Conservation (phyloP, 2,329 filamentous ascomycete species). For the Colletotrichum scovillei region DNA sequence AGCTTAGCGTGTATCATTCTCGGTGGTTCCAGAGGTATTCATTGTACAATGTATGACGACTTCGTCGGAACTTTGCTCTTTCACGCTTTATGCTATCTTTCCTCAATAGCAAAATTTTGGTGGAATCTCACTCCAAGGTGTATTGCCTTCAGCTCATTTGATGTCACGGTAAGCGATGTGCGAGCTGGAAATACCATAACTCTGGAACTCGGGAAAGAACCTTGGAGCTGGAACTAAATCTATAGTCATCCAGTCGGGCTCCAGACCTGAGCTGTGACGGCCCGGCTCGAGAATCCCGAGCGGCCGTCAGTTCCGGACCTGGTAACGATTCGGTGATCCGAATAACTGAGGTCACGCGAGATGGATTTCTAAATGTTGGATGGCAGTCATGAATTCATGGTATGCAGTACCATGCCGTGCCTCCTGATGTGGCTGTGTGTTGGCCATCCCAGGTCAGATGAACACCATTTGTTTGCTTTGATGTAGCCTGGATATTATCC, state of each 20-base stretch:
- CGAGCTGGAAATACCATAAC: not conserved
- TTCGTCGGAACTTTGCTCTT: not conserved
- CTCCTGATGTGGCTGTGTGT: not conserved
- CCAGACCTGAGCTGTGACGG: not conserved
- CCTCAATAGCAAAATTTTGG: not conserved
- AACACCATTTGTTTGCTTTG: not conserved
- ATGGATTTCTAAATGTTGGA: too few relatives aligned
- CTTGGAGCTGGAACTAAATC: not conserved
- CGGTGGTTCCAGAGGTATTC: not conserved
- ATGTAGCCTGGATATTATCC: not conserved
- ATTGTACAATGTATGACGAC: not conserved
- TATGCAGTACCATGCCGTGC: not conserved
- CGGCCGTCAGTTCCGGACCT: not conserved
- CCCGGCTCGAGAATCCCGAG: not conserved
- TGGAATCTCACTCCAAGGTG: not conserved
- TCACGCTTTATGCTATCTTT: not conserved
- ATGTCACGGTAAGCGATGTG: not conserved
- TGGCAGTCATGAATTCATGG: too few relatives aligned
- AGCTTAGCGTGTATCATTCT: not conserved
- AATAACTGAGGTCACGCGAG: too few relatives aligned
- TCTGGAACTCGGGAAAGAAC: not conserved
- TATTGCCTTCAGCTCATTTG: not conserved
- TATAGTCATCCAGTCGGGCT: slow-evolving; percentile 3
- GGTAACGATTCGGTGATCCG: not conserved
- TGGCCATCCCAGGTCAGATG: not conserved